Evolutionary conservation across 495 filamentous ascomycete genomes (phyloP).

Genomic region (Hypoxylon trugodes): DNA sequence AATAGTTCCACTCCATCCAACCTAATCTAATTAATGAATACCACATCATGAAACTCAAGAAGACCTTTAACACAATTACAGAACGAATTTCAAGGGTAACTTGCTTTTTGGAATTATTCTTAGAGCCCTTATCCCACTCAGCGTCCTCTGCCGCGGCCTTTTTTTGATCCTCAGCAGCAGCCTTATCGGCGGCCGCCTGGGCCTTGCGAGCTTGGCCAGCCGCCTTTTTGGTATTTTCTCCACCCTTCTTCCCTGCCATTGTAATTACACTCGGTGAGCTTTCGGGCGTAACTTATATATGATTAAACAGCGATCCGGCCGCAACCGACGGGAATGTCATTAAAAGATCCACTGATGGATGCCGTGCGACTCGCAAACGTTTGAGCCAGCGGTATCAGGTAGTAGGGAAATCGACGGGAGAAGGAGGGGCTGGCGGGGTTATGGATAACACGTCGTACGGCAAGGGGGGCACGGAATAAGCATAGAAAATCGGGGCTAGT

Average conservation of each 20-base stretch:
- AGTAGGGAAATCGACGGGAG: too few species aligned
- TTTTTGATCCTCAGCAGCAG: conserved; percentile 73
- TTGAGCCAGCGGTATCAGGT: too few species aligned
- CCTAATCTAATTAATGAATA: not conserved
- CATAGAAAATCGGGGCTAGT: too few species aligned
- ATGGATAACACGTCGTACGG: not conserved
- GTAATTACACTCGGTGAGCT: too few species aligned
- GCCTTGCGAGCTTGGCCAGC: conserved; percentile 93
- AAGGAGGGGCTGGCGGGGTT: not conserved
- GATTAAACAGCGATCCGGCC: too few species aligned
- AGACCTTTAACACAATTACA: conserved; percentile 2
- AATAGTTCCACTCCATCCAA: not conserved
- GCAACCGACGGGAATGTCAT: too few species aligned
- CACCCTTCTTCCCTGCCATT: conserved; percentile 73
- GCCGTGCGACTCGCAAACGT: too few species aligned
- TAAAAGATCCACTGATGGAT: too few species aligned
- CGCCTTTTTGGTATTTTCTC: conserved; percentile 87
- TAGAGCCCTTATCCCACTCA: conserved; percentile 86
- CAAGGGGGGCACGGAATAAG: too few species aligned
- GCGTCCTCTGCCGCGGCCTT: conserved; percentile 72
- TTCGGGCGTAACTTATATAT: too few species aligned
- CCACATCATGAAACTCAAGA: not conserved
- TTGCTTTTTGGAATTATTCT: conserved; percentile 86
- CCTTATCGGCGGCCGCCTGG: conserved; percentile 80
- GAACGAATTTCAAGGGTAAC: conserved; percentile 38